Evolutionary conservation across 495 filamentous ascomycete genomes (phyloP).

Genomic region (Lasiosphaeria ovina): DNA sequence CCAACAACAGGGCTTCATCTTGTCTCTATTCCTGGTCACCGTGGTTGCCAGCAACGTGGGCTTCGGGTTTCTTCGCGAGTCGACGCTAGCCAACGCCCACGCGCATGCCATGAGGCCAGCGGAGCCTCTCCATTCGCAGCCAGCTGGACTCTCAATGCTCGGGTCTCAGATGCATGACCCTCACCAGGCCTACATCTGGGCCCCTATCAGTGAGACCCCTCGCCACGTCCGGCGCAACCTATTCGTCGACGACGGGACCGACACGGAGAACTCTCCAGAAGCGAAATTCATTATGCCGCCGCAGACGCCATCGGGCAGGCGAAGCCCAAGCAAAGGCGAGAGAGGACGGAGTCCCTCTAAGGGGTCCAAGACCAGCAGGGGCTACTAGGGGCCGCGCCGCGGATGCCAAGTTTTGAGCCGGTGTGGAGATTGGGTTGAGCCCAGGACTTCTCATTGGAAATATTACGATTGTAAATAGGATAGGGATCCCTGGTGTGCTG

Average conservation of each 20-base stretch:
- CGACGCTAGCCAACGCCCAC: slow-evolving; percentile 19
- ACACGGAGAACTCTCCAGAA: slow-evolving; percentile 40
- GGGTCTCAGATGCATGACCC: slow-evolving; percentile 31
- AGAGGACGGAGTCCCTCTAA: slow-evolving; percentile 43
- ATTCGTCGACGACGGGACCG: slow-evolving; percentile 39
- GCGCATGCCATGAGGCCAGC: slow-evolving; percentile 16
- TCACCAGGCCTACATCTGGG: slow-evolving; percentile 43
- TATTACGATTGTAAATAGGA: not conserved
- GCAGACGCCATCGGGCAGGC: slow-evolving; percentile 38
- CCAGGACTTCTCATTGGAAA: not conserved
- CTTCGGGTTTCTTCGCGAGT: slow-evolving; percentile 40
- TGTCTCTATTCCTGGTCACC: slow-evolving; percentile 54
- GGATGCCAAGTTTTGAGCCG: not conserved
- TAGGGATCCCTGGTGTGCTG: slow-evolving; percentile 4
- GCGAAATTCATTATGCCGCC: slow-evolving; percentile 36
- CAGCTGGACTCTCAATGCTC: slow-evolving; percentile 27
- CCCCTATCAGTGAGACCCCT: slow-evolving; percentile 43
- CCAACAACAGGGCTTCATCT: slow-evolving; percentile 45
- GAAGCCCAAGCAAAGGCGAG: slow-evolving; percentile 47
- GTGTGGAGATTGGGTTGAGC: not conserved
- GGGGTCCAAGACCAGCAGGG: slow-evolving; percentile 35
- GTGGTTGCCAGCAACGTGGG: slow-evolving; percentile 57
- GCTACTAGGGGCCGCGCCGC: slow-evolving; percentile 26
- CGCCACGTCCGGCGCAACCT: slow-evolving; percentile 34
- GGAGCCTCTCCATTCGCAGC: slow-evolving; percentile 33